Base-by-base conservation (phyloP, 306 rosid genomes). In the Acacia melanoxylon region DNA sequence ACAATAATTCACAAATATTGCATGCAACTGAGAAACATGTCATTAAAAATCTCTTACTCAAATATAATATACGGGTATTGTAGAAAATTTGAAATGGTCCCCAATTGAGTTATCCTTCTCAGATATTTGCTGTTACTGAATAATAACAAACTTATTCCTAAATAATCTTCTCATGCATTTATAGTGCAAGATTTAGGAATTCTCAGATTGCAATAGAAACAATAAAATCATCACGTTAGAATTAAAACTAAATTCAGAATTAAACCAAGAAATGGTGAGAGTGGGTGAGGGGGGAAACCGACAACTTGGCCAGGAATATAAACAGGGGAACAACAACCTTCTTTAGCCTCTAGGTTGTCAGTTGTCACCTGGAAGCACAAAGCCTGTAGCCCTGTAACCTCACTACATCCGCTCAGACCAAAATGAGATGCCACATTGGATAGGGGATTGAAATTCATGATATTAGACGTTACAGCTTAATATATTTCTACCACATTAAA, bases 131-230 rank as follows among this genome's bases (percentile, higher is more conserved):
- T 33, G 42, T 22, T 72, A 51, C 49, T 83, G 65, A 78, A 41
- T 45, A 42, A 51, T 25, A 62, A 72, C 70, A 51, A 24, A 40
- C 40, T 72, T 51, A 48, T 72, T 78, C 71, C 66, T 44, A 63
- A 72, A 78, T 3, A 70, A 77, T 31, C 40, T 12, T 51, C 61
- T 62, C 42, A 35, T 62, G 20, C 78, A 61, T 71, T 82, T 61
- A 58, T 61, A 70, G 45, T 25, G 25, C 52, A 80, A 48, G 33
- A 73, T 40, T 25, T 20, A 63, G 11, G 67, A 46, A 71, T 62
- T 78, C 74, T 49, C 52, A 24, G 33, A 10, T 48, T 10, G 67
- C 66, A 76, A 44, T 33, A 83, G 19, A 74, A 54, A 54, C 37
- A 11, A 59, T 6, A 15, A 49, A 49, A 69, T 27, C 10, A 74